phyloP scores from a whole-genome alignment of 108 stramenopile genomes.

The Cyclotella baltica region DNA sequence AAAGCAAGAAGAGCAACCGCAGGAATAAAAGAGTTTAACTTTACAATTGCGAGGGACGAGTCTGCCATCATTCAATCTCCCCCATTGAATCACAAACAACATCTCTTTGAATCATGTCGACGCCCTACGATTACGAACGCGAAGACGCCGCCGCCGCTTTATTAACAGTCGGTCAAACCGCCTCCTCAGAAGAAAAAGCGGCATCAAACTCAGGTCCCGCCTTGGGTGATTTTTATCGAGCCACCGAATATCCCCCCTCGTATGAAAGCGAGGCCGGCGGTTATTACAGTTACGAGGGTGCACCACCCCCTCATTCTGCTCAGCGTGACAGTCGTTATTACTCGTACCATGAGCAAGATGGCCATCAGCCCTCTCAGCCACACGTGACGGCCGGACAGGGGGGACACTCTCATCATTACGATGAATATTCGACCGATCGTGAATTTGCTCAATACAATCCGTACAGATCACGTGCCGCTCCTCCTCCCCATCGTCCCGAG shows the following conservation, averaged over 20 bases:
- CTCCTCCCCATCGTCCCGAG: not conserved
- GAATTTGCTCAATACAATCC: constrained; percentile 10
- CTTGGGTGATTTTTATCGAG: not conserved
- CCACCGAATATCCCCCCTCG: not conserved
- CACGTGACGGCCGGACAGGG: not conserved
- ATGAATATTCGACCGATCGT: not conserved
- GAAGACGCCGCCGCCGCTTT: constrained; percentile 10
- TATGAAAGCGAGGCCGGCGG: not conserved
- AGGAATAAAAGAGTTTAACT: too few species aligned
- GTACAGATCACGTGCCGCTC: not conserved
- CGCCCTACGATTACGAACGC: constrained; percentile 16
- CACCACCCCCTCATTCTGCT: not conserved
- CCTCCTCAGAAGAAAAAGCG: constrained; percentile 1
- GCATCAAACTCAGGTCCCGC: not conserved
- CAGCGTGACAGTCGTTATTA: not conserved
- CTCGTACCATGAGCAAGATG: not conserved
- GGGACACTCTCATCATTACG: not conserved
- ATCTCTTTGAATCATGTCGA: constrained; percentile 11
- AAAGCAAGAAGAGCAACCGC: too few species aligned
- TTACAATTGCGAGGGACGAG: too few species aligned
- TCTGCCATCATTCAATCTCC: not conserved
- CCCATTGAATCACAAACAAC: too few species aligned
- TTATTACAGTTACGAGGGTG: not conserved
- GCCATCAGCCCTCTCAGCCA: not conserved
- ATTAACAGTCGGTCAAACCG: not conserved